Evolutionary conservation across 768 basidiomycete genomes (phyloP).

Genomic region (Chalciporus pseudorubinellus): DNA sequence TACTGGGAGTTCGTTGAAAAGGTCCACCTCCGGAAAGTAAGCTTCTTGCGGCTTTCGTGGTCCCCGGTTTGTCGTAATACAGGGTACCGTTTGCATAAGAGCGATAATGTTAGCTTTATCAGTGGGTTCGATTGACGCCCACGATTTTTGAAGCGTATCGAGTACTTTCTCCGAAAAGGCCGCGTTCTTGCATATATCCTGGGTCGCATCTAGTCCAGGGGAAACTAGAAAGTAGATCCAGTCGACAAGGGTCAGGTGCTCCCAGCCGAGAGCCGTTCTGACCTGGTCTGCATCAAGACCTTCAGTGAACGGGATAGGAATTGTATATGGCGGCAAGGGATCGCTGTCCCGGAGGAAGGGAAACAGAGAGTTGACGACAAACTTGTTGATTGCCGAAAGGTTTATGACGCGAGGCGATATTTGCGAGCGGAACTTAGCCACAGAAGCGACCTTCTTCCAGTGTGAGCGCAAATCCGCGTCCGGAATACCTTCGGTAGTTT

Average conservation of each 20-base stretch:
- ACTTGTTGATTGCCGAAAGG: slow-evolving; percentile 60
- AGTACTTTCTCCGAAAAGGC: slow-evolving; percentile 78
- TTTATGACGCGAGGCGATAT: slow-evolving; percentile 42
- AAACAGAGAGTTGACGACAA: slow-evolving; percentile 56
- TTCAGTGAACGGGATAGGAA: slow-evolving; percentile 65
- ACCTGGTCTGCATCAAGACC: slow-evolving; percentile 42
- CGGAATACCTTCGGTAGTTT: slow-evolving; percentile 1
- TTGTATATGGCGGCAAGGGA: slow-evolving; percentile 69
- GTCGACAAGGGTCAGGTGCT: slow-evolving; percentile 62
- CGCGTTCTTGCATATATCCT: slow-evolving; percentile 59
- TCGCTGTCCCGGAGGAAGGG: slow-evolving; percentile 62
- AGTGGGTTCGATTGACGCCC: slow-evolving; percentile 57
- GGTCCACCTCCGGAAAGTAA: slow-evolving; percentile 82
- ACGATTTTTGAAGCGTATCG: slow-evolving; percentile 41
- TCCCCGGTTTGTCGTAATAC: slow-evolving; percentile 75
- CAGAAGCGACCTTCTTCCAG: not conserved
- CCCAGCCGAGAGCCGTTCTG: slow-evolving; percentile 65
- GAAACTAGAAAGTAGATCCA: slow-evolving; percentile 69
- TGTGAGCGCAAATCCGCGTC: slow-evolving; percentile 38
- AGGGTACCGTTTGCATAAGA: slow-evolving; percentile 49
- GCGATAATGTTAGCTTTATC: slow-evolving; percentile 48
- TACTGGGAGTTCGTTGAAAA: slow-evolving; percentile 85
- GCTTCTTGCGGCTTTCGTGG: slow-evolving; percentile 64
- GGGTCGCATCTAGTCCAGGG: slow-evolving; percentile 43
- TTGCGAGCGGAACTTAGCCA: slow-evolving; percentile 4